Evolutionary conservation across 2,329 filamentous ascomycete species (phyloP), one percentile per base, ranked within the genome.

Genomic region (Colletotrichum caudatum): DNA sequence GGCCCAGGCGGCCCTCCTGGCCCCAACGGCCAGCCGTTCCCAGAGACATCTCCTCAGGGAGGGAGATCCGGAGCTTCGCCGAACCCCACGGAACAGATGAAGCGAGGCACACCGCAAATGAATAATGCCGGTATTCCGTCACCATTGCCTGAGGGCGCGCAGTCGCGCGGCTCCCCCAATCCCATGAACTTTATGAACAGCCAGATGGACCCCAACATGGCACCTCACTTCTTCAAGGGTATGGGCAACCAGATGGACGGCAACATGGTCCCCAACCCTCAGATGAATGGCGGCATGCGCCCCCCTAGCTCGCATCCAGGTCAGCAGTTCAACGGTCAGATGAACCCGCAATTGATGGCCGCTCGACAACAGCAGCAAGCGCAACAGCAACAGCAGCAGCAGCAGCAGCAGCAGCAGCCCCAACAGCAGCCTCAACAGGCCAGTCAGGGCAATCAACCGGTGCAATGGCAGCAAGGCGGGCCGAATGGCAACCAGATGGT

Each of bases 1-100:
- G 85, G 84, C 41, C 85, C 86, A 66, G 88, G 86, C 56, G 87
- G 84, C 48, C 86, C 86, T 69, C 80, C 85, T 70, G 84, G 88
- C 39, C 86, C 89, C 6, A 91, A 91, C 75, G 88, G 86, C 37
- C 89, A 90, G 77, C 82, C 82, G 20, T 93, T 93, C 84, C 88
- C 90, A 64, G 90, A 91, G 74, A 89, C 92, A 74, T 94, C 91
- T 62, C 93, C 90, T 46, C 91, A 91, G 77, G 91, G 88, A 57
- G 90, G 86, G 74, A 88, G 92, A 77, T 86, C 88, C 71, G 92
- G 90, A 44, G 90, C 92, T 35, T 95, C 93, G 14, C 93, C 93
- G 46, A 94, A 93, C 78, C 92, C 93, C 29, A 85, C 87, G 56
- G 93, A 95, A 73, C 91, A 93, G 81, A 94, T 94, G 87, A 94